Evolutionary conservation across 2,329 filamentous ascomycete species (phyloP).

Genomic region (Penicillium occitanis): DNA sequence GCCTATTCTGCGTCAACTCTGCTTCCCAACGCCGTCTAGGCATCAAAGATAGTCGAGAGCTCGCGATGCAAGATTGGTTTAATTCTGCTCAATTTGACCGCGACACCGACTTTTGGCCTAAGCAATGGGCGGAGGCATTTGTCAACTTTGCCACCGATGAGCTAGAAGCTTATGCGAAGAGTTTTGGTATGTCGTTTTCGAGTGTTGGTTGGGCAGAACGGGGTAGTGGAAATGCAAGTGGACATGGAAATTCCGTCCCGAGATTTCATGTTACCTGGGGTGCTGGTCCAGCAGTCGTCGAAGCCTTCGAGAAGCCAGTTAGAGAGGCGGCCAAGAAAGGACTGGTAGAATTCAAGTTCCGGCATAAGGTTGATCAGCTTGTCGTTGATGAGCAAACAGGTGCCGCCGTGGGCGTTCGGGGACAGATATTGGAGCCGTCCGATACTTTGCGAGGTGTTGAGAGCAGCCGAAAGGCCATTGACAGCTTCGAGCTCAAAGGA

Average conservation of each 20-base stretch:
- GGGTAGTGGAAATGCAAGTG: slow-evolving; percentile 55
- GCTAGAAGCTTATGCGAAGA: slow-evolving; percentile 60
- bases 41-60: slow-evolving; percentile 57
- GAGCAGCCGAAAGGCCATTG: slow-evolving; percentile 49
- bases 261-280: slow-evolving; percentile 65
- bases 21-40: slow-evolving; percentile 58
- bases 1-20: slow-evolving; percentile 61
- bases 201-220: slow-evolving; percentile 64
- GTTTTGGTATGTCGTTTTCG: slow-evolving; percentile 53
- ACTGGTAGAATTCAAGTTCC: slow-evolving; percentile 56
- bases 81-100: slow-evolving; percentile 60
- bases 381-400: slow-evolving; percentile 54
- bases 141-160: slow-evolving; percentile 61
- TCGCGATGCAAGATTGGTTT: slow-evolving; percentile 62
- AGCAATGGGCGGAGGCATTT: slow-evolving; percentile 63
- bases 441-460: slow-evolving; percentile 54
- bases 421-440: slow-evolving; percentile 55
- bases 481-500: slow-evolving; percentile 55
- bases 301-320: slow-evolving; percentile 59
- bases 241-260: slow-evolving; percentile 63
- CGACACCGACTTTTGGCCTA: slow-evolving; percentile 57
- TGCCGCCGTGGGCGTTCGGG: slow-evolving; percentile 54
- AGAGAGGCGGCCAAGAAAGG: slow-evolving; percentile 54
- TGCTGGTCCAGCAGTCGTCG: slow-evolving; percentile 60
- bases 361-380: slow-evolving; percentile 59